Base-by-base conservation (phyloP, 2,329 filamentous ascomycete genomes). In the Talaromyces sp. region DNA sequence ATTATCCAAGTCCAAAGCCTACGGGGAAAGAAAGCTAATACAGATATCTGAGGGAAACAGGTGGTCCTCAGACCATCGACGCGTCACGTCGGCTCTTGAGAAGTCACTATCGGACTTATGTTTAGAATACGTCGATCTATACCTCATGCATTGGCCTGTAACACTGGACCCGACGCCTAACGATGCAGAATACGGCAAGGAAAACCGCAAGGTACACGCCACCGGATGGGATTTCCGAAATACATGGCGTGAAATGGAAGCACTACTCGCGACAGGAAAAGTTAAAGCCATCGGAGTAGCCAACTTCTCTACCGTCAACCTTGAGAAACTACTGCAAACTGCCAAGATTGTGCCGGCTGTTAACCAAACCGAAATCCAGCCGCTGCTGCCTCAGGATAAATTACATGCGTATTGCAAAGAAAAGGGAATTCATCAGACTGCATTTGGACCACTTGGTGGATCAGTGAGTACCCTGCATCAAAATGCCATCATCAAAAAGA, bases 401-500 rank as follows among this genome's bases (percentile, higher is more conserved):
- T 58, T 74, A 19, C 68, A 72, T 29, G 66, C 66, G 7, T 74
- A 69, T 58, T 74, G 72, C 60, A 60, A 69, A 38, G 58, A 61
- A 43, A 70, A 71, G 54, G 71, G 69, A 7, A 74, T 74, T 24
- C 60, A 78, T 55, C 72, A 72, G 53, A 69, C 72, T 60, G 76
- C 75, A 56, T 79, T 77, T 68, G 77, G 75, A 17, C 77, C 76
- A 1, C 70, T 78, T 56, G 86, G 86, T 51, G 87, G 84, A n/a
- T 85, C 88, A 73, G 86, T 88, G 77, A 85, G 88, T 74, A 85
- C 86, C 57, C 83, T 74, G 63, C 88, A 85, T 10, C 87, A 87
- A 65, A 87, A 89, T 78, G 86, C 83, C 66, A 56, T 19, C 54
- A 21, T 61, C 24, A 46, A 57, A 26, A 29, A 61, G 19, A 81